Evolutionary conservation across 2,329 filamentous ascomycete genomes (phyloP).

Genomic region (Elsinoe fawcettii): DNA sequence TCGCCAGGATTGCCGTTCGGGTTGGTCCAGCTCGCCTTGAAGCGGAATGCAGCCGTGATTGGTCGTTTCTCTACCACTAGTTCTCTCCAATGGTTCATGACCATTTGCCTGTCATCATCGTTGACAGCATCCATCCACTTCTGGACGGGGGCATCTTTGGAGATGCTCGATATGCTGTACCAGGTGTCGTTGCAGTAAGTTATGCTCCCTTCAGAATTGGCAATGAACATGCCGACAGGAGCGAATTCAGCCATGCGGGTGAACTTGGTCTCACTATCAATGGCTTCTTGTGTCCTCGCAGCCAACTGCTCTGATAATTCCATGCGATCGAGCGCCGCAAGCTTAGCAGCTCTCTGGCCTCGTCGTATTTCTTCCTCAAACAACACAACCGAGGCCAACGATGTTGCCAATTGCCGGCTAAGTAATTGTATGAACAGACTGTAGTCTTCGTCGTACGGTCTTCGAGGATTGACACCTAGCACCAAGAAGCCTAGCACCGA

Average conservation of each 20-base stretch:
- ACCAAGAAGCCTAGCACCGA: conserved; percentile 70
- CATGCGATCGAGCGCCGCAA: conserved; percentile 69
- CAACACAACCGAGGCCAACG: conserved; percentile 70
- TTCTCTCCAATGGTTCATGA: conserved; percentile 55
- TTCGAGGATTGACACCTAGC: conserved; percentile 67
- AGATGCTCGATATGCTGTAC: conserved; percentile 54
- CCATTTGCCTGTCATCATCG: conserved; percentile 53
- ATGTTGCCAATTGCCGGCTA: conserved; percentile 68
- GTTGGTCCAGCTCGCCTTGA: conserved; percentile 59
- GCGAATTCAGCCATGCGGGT: conserved; percentile 78
- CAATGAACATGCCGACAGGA: conserved; percentile 78
- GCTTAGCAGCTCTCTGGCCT: conserved; percentile 62
- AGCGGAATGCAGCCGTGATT: conserved; percentile 66
- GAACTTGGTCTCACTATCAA: conserved; percentile 65
- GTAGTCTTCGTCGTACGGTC: conserved; percentile 75
- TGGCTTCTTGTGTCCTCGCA: conserved; percentile 49
- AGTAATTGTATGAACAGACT: conserved; percentile 68
- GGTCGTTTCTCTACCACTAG: conserved; percentile 55
- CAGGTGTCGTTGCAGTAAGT: conserved; percentile 77
- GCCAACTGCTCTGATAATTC: conserved; percentile 69
- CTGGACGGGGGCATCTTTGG: conserved; percentile 26
- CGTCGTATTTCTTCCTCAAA: conserved; percentile 77
- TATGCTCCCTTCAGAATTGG: conserved; percentile 61
- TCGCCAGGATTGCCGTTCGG: conserved; percentile 49
- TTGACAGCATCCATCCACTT: conserved; percentile 65